These are phyloP conservation scores for Cucurbita moschata DNA, from an alignment of 306 rosid genomes.

Conservation along the genomic window DNA sequence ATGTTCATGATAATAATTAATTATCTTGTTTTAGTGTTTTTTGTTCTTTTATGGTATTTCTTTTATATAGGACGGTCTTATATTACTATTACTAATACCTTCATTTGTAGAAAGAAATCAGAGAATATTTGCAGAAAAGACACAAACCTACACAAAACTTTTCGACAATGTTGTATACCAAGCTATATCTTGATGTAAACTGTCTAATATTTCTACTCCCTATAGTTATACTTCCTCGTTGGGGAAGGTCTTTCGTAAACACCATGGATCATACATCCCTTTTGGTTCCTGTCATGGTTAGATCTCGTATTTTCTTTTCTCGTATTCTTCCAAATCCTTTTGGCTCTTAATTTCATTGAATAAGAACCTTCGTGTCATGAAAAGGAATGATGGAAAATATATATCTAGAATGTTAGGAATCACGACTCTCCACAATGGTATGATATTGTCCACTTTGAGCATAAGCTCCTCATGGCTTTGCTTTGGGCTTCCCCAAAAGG, in stretches of 20 bases:
- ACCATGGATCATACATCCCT: too few relatives aligned
- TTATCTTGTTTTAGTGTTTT: neutral
- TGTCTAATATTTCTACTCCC: too few relatives aligned
- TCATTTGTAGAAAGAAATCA: neutral
- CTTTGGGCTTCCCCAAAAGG: too few relatives aligned
- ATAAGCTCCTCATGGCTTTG: too few relatives aligned
- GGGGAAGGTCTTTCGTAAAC: too few relatives aligned
- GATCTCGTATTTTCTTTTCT: neutral
- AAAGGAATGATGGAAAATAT: neutral
- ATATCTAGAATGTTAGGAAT: neutral
- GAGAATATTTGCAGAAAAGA: too few relatives aligned
- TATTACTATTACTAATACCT: neutral
- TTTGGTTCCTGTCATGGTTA: neutral
- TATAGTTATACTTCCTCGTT: too few relatives aligned
- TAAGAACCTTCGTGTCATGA: neutral
- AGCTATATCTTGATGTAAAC: too few relatives aligned
- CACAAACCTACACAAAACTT: too few relatives aligned
- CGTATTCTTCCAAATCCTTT: neutral
- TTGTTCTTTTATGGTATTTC: neutral
- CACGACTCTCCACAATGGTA: too few relatives aligned
- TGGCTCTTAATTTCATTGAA: neutral
- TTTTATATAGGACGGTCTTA: neutral
- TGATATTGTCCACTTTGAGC: too few relatives aligned
- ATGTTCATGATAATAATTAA: neutral
- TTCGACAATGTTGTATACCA: neutral